Base-by-base conservation (phyloP, 306 rosid genomes). In the Rubus parviflorus region DNA sequence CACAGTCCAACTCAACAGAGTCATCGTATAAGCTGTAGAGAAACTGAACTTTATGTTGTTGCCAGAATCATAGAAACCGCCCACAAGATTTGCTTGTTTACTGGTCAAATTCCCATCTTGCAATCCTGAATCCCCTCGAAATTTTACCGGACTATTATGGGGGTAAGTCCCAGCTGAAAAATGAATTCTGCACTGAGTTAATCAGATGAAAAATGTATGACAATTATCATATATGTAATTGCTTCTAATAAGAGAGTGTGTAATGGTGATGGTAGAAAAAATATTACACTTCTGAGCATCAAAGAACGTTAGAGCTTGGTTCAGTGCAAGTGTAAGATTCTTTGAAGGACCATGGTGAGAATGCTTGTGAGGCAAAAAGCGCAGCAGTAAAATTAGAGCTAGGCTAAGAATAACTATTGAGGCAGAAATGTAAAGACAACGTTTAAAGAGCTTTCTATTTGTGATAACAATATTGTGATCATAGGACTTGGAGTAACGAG, bases 31-130 rank as follows among this genome's bases (percentile, higher is more conserved):
- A 78, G 97, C 97, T 76, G 94, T 88, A 61, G 94, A 77, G 80
- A 94, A 94, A 72, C 84, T 94, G 80, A 90, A 91, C 85, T 94
- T 94, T 19, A 90, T 88, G 76, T 87, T 87, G 84, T 90, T 94
- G 25, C 96, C 97, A 76, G 98, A 91, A 83, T 94, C 98, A 81
- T 94, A 90, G 81, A 88, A 93, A 73, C 98, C 97, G n/a, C 97
- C 96, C 66, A 58, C 69, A 70, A 91, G 96, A 76, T 83, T 69
- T 62, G 69, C 77, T 12, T 51, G 79, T 79, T 57, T 43, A 46
- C 71, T 68, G 52, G 72, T 73, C 16, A 65, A 76, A 41, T 73
- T 70, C 73, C 97, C 97, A 82, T 94, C 97, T 17, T 79, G 30
- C 77, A 90, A 77, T 85, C 93, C 96, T 0, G 97, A 94, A 58